Evolutionary conservation across 2,329 filamentous ascomycete species (phyloP).

Genomic region (Knufia petricola): DNA sequence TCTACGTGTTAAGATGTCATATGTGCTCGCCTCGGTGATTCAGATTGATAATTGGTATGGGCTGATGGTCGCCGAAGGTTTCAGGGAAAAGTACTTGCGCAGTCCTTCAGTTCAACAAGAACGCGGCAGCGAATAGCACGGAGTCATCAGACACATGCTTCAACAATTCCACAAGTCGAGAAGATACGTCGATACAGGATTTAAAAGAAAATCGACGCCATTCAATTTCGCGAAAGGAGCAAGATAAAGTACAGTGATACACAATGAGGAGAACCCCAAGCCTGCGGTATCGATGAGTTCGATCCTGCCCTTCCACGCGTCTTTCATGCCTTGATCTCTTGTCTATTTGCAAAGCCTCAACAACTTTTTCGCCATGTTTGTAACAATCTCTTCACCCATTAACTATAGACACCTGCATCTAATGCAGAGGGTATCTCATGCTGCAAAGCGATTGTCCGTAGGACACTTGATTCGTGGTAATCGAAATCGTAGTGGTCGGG

Average conservation of each 20-base stretch:
- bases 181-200: too few relatives aligned
- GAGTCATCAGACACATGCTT: too few relatives aligned
- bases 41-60: too few relatives aligned
- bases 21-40: too few relatives aligned
- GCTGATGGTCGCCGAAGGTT: too few relatives aligned
- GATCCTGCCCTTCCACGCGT: conserved; percentile 8
- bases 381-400: conserved; percentile 9
- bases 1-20: too few relatives aligned
- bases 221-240: conserved; percentile 7
- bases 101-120: too few relatives aligned
- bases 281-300: conserved; percentile 9
- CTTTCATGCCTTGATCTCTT: conserved; percentile 10
- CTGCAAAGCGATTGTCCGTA: conserved; percentile 9
- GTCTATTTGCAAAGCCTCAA: conserved; percentile 11
- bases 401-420: conserved; percentile 5
- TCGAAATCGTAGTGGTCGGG: conserved; percentile 12
- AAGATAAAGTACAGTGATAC: conserved; percentile 11
- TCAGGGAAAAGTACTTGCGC: too few relatives aligned
- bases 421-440: neutral
- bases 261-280: conserved; percentile 9
- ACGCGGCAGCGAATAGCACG: too few relatives aligned
- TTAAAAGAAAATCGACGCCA: conserved; percentile 7
- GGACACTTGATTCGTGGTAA: conserved; percentile 7
- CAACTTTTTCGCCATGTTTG: conserved; percentile 6
- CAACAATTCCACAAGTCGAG: too few relatives aligned